phyloP scores from a whole-genome alignment of 768 basidiomycete species.

The Lactifluus piperatus region DNA sequence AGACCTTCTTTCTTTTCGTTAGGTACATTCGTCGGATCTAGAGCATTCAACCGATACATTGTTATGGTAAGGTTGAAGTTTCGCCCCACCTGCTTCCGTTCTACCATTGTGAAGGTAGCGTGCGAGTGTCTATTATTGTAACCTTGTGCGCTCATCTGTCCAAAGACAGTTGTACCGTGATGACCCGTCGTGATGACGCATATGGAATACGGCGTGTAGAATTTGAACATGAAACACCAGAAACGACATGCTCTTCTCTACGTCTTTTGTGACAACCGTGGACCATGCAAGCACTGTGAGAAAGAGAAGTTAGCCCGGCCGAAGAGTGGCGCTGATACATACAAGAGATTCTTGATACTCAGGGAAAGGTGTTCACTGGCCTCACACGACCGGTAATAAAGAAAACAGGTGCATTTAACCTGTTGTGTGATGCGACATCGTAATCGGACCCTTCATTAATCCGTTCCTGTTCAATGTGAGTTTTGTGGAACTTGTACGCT shows the following conservation, averaged over 20 bases:
- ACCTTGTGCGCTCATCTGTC: conserved; percentile 6
- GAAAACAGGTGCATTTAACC: not conserved
- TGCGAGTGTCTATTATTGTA: conserved; percentile 2
- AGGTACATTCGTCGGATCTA: not conserved
- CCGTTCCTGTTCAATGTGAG: not conserved
- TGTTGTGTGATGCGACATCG: not conserved
- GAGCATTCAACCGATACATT: conserved; percentile 8
- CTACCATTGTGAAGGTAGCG: conserved; percentile 1
- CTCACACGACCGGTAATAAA: conserved; percentile 4
- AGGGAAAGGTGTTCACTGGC: conserved; percentile 1
- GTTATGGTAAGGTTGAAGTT: conserved; percentile 1
- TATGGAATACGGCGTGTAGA: not conserved
- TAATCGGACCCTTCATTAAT: not conserved
- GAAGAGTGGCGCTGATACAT: conserved; percentile 13
- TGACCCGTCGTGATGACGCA: not conserved
- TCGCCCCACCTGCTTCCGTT: conserved; percentile 10
- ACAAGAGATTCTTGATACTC: conserved; percentile 5
- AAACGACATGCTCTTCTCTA: not conserved
- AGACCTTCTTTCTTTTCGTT: not conserved
- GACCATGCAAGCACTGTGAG: conserved; percentile 7
- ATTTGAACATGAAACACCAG: conserved; percentile 14
- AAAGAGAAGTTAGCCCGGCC: conserved; percentile 7
- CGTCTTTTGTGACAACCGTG: conserved; percentile 10
- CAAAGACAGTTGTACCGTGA: conserved; percentile 12
- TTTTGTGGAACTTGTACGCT: conserved; percentile 1